These are phyloP conservation scores for Chamaecyparis obtusa DNA, from an alignment of 75 land plant genomes.

Conservation along the genomic window DNA sequence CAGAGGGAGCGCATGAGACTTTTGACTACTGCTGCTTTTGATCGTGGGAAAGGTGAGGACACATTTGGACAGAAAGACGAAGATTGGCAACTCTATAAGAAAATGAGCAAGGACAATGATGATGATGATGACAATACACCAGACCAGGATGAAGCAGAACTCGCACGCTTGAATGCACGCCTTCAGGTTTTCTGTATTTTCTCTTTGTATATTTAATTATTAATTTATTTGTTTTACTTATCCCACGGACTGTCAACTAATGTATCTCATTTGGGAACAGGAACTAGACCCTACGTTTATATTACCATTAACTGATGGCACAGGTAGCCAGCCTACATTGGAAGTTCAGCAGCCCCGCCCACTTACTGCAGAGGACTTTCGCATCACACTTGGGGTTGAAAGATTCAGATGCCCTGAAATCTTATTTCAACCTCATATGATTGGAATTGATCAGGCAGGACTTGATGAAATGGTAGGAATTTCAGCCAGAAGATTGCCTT, in stretches of 20 bases:
- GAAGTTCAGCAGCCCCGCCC: constrained; percentile 57
- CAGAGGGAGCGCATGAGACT: constrained; percentile 98
- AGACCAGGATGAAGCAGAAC: constrained; percentile 79
- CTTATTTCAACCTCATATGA: constrained; percentile 63
- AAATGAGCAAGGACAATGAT: constrained; percentile 94
- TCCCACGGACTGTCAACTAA: background rate
- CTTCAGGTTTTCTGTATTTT: constrained; percentile 60
- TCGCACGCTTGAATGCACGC: constrained; percentile 62
- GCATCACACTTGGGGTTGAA: constrained; percentile 79
- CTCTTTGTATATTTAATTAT: background rate
- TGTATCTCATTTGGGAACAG: constrained; percentile 22
- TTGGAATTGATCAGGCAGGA: constrained; percentile 87
- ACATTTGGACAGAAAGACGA: constrained; percentile 96
- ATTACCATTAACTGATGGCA: constrained; percentile 17
- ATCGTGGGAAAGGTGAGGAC: constrained; percentile 97
- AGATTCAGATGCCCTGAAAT: constrained; percentile 95
- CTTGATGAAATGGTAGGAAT: constrained; percentile 79
- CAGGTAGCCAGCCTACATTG: constrained; percentile 14
- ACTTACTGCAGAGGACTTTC: constrained; percentile 82
- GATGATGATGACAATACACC: constrained; percentile 81
- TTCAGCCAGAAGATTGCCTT: constrained; percentile 66
- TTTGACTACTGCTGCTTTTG: constrained; percentile 94
- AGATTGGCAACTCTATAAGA: constrained; percentile 96
- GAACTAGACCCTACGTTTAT: constrained; percentile 62
- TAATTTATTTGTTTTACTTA: background rate